phyloP scores from a whole-genome alignment of 2,329 filamentous ascomycete genomes.

The Beauveria sp. region DNA sequence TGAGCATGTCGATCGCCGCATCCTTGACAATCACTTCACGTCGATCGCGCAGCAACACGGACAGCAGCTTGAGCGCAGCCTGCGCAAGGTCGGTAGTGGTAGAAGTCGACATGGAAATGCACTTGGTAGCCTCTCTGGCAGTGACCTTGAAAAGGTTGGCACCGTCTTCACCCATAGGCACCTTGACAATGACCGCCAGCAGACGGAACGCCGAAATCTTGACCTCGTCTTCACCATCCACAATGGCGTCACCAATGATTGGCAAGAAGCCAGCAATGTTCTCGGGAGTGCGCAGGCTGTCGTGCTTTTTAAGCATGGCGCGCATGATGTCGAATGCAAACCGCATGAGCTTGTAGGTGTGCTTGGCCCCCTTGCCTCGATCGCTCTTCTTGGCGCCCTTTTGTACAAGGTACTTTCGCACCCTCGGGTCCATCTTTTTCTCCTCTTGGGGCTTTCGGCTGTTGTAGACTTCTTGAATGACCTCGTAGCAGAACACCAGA shows the following conservation, averaged over 20 bases:
- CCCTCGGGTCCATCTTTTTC: slow-evolving; percentile 51
- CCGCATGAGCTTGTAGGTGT: slow-evolving; percentile 78
- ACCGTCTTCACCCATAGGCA: slow-evolving; percentile 69
- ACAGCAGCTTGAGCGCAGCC: slow-evolving; percentile 79
- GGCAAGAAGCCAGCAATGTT: slow-evolving; percentile 84
- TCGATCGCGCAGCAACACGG: slow-evolving; percentile 75
- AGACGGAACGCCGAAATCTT: slow-evolving; percentile 81
- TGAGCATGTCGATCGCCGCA: slow-evolving; percentile 70
- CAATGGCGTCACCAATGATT: slow-evolving; percentile 77
- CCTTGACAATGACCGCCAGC: slow-evolving; percentile 76
- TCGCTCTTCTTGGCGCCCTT: slow-evolving; percentile 69
- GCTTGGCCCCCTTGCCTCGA: slow-evolving; percentile 64
- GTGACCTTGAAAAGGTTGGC: slow-evolving; percentile 64
- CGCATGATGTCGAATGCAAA: slow-evolving; percentile 86
- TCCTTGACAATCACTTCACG: slow-evolving; percentile 71
- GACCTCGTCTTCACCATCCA: slow-evolving; percentile 84
- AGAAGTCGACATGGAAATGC: slow-evolving; percentile 67
- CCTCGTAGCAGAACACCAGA: slow-evolving; percentile 89
- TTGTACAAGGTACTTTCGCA: slow-evolving; percentile 72
- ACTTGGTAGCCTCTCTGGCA: slow-evolving; percentile 73
- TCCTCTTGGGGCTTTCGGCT: slow-evolving; percentile 45
- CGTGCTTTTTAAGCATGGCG: slow-evolving; percentile 77
- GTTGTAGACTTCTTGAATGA: slow-evolving; percentile 80
- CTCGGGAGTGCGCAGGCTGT: slow-evolving; percentile 65
- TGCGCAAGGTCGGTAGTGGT: slow-evolving; percentile 81